These are phyloP conservation scores for Colletotrichum eremochloae DNA, from an alignment of 2,329 filamentous ascomycete genomes.

Conservation along the genomic window DNA sequence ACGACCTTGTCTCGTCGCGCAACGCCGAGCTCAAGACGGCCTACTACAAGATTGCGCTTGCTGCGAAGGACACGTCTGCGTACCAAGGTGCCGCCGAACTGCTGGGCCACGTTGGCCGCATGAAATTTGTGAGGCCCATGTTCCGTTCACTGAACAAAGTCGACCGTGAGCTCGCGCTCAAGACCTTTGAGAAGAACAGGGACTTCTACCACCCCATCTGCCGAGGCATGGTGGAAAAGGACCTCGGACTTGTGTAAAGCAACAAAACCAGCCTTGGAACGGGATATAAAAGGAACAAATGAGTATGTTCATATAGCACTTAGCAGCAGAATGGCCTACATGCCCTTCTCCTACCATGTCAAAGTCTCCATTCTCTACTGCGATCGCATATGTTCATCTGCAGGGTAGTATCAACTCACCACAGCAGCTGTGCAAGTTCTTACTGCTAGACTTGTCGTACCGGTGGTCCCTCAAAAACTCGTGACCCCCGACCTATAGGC, in stretches of 20 bases:
- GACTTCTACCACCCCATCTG: slow-evolving; percentile 98
- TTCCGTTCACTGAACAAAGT: slow-evolving; percentile 82
- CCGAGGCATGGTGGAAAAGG: slow-evolving; percentile 86
- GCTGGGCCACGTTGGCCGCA: slow-evolving; percentile 85
- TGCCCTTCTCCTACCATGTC: neutral
- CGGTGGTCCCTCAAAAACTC: neutral
- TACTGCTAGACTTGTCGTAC: neutral
- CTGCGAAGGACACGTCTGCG: slow-evolving; percentile 76
- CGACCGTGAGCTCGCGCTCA: slow-evolving; percentile 79
- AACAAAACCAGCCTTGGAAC: too few relatives aligned
- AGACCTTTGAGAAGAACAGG: slow-evolving; percentile 88
- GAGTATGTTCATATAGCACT: neutral
- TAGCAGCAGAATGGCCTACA: neutral
- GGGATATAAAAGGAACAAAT: neutral
- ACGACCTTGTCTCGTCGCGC: slow-evolving; percentile 79
- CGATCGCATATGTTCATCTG: neutral
- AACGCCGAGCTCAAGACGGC: slow-evolving; percentile 90
- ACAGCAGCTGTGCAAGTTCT: neutral
- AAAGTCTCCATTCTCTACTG: neutral
- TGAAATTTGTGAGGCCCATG: slow-evolving; percentile 96
- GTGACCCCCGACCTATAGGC: neutral
- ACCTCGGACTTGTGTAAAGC: slow-evolving; percentile 64
- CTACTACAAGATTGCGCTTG: slow-evolving; percentile 84
- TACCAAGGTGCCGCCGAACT: slow-evolving; percentile 81
- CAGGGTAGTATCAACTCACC: neutral